Conservation (phyloP, 2,329 filamentous ascomycete species). For the Penicillium decumbens region DNA sequence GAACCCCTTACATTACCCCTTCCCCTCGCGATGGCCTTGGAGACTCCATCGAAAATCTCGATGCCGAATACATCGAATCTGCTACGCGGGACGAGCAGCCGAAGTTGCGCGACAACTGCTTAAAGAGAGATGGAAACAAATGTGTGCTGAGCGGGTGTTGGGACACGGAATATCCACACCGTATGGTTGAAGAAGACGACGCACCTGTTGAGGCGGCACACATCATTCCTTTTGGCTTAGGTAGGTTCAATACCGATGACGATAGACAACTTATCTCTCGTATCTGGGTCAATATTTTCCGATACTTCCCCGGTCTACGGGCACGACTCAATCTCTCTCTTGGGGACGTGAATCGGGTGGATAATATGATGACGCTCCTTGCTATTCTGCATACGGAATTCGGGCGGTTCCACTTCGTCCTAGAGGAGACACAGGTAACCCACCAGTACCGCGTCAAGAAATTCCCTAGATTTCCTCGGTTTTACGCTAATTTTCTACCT, state of each 20-base stretch:
- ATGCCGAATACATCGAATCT: too few species aligned
- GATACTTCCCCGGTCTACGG: background rate
- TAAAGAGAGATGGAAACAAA: too few species aligned
- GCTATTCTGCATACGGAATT: background rate
- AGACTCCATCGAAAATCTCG: too few species aligned
- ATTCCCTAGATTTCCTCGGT: background rate
- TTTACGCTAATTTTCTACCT: background rate
- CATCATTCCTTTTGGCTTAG: slow-evolving; percentile 1
- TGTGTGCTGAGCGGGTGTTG: too few species aligned
- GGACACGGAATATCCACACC: too few species aligned
- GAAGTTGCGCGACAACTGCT: too few species aligned
- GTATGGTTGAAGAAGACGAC: too few species aligned
- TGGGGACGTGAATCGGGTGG: background rate
- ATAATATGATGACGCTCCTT: slow-evolving; percentile 1
- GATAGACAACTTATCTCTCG: background rate
- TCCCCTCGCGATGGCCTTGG: too few species aligned
- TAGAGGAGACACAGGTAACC: background rate
- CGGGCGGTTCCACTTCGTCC: background rate
- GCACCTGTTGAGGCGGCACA: slow-evolving; percentile 1
- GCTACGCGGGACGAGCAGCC: too few species aligned
- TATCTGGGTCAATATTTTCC: background rate
- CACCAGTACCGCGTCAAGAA: background rate
- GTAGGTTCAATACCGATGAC: background rate
- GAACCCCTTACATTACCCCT: too few species aligned
- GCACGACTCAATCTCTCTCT: background rate